These are phyloP conservation scores for Melampsora larici-populina DNA, from an alignment of 1,284 basidiomycete genomes.

Conservation along the genomic window DNA sequence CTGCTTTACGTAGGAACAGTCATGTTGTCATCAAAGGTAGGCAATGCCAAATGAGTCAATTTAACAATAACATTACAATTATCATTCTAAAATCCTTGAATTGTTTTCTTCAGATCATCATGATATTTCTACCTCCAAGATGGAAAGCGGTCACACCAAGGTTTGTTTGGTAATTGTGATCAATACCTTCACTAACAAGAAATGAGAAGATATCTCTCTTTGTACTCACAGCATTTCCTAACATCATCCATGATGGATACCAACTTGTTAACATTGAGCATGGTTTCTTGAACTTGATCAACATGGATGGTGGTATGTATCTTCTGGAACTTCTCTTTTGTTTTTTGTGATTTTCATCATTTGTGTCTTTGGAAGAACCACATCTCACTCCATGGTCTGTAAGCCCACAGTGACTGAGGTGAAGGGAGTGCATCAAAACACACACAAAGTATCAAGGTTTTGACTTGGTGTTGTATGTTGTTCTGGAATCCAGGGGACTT, in stretches of 20 bases:
- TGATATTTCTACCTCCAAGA: constrained; percentile 99
- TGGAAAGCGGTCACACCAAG: constrained; percentile 93
- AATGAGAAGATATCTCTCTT: constrained; percentile 86
- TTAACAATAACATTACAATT: too few species aligned
- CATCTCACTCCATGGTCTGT: too few species aligned
- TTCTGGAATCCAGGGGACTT: too few species aligned
- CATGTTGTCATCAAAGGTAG: constrained; percentile 97
- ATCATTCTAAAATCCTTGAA: too few species aligned
- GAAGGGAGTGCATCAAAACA: too few species aligned
- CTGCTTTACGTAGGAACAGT: constrained; percentile 83
- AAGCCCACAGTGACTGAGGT: too few species aligned
- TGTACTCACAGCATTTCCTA: constrained; percentile 99
- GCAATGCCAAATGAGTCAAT: constrained; percentile 72
- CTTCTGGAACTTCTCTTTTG: too few species aligned
- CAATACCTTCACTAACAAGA: constrained; percentile 58
- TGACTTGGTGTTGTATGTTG: too few species aligned
- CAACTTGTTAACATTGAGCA: constrained; percentile 67
- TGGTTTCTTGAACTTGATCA: constrained; percentile 91
- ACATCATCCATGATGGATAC: constrained; percentile 87
- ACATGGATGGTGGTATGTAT: constrained; percentile 64
- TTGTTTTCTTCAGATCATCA: constrained; percentile 61
- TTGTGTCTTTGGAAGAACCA: too few species aligned
- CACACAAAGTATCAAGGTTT: too few species aligned
- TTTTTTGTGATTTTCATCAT: too few species aligned
- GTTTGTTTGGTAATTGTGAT: constrained; percentile 95